Base-by-base conservation (phyloP, 345 rosid genomes). In the Camelina sativa region DNA sequence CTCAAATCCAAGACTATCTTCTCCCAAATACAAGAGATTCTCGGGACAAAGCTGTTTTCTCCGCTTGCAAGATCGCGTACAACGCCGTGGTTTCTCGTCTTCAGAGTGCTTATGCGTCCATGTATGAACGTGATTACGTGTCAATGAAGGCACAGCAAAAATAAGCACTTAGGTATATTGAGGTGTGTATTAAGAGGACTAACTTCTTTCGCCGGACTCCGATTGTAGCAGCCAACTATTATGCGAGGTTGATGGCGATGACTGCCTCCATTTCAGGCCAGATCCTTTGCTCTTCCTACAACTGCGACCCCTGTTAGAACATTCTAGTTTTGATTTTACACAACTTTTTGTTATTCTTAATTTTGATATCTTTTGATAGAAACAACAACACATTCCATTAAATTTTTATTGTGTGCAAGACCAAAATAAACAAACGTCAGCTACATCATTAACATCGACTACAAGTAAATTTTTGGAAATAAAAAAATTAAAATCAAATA, bases 151-250 rank as follows among this genome's bases (percentile, higher is more conserved):
- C 67, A 62, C 20, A 62, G 15, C 38, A 43, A 4, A 62, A 8
- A 2, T 23, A 62, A 62, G 67, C 67, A 43, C 67, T 62, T 43
- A 0, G 0, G 8, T 43, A 44, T n/a, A 25, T 62, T 62, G 13
- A 62, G 8, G 20, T 62, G 8, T 62, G 52, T 62, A 22, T 8
- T 23, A 43, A 43, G 52, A 43, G 35, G 52, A 43, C 22, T 62
- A 25, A 43, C 22, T 62, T 62, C 52, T 62, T 62, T 62, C 67
- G 13, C 8, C 52, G 52, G 51, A 62, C 67, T 22, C 67, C 67
- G 52, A 8, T 62, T 23, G 52, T 62, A 30, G 37, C 13, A 44
- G 52, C 6, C 34, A 62, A 23, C 52, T 62, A 62, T 62, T 20
- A 9, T 5, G 66, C 19, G 11, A 62, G 66, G 66, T 41, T 62